These are phyloP conservation scores for Coniochaeta pulveracea DNA, from an alignment of 2,329 filamentous ascomycete genomes.

Conservation along the genomic window DNA sequence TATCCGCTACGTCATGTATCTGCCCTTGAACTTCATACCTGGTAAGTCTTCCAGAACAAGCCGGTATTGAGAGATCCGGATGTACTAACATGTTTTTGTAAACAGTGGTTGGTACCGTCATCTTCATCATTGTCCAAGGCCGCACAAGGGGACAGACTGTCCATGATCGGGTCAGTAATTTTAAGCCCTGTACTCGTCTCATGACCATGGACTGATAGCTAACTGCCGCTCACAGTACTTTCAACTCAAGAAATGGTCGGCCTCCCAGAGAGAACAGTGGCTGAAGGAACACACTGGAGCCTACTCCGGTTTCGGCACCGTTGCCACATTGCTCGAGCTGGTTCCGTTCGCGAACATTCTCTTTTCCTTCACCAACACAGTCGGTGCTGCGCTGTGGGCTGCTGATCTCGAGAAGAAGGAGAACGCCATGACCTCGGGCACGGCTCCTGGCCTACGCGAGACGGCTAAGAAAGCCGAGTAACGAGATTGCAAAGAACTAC, in stretches of 20 bases:
- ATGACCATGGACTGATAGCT: constrained; percentile 30
- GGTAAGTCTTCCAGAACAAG: constrained; percentile 16
- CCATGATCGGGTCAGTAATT: constrained; percentile 38
- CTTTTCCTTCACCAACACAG: constrained; percentile 84
- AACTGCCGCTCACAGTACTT: constrained; percentile 62
- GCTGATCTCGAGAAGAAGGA: constrained; percentile 63
- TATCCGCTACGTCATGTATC: constrained; percentile 70
- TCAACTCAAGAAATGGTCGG: constrained; percentile 76
- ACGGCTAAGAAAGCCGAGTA: constrained; percentile 35
- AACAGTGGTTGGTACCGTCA: constrained; percentile 64
- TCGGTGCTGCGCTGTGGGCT: constrained; percentile 90
- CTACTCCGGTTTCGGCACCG: constrained; percentile 68
- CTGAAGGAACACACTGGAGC: constrained; percentile 59
- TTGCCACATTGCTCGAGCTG: constrained; percentile 74
- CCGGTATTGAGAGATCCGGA: not conserved
- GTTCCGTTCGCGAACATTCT: constrained; percentile 72
- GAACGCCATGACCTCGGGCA: constrained; percentile 34
- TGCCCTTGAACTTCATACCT: constrained; percentile 88
- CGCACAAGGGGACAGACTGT: constrained; percentile 34
- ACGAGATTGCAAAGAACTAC: too few species aligned
- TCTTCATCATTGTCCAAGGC: constrained; percentile 68
- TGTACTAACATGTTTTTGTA: constrained; percentile 3
- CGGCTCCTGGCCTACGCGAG: constrained; percentile 37
- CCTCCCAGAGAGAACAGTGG: constrained; percentile 53
- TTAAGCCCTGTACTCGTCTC: constrained; percentile 2